Conservation (phyloP, 179 eudicot species). For the Silene coronaria region DNA sequence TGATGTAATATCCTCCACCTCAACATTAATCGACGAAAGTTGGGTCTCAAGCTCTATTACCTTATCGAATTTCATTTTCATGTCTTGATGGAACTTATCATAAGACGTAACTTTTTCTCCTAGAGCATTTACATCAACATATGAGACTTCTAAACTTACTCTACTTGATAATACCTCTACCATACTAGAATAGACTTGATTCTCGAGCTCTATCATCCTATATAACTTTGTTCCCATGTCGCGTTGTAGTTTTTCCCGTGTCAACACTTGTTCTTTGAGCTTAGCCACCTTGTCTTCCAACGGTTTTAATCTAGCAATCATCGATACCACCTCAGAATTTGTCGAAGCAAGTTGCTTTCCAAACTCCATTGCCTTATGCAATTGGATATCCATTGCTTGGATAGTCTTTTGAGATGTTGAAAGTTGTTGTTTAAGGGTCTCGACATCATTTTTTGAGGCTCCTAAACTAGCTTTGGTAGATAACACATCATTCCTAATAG, state of each 20-base stretch:
- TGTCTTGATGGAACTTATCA: background rate
- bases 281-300: background rate
- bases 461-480: constrained; percentile 2
- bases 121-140: background rate
- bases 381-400: background rate
- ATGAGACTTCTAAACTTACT: background rate
- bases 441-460: constrained; percentile 3
- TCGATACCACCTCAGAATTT: background rate
- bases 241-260: background rate
- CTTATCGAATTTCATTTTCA: background rate
- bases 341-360: background rate
- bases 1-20: background rate
- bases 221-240: constrained; percentile 7
- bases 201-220: constrained; percentile 6
- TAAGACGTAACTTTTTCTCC: background rate
- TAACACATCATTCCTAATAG: background rate
- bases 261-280: background rate
- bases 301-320: background rate
- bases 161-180: background rate
- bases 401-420: constrained; percentile 5
- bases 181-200: background rate
- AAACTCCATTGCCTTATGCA: background rate
- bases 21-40: background rate
- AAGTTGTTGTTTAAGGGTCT: constrained; percentile 11
- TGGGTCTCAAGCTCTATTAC: constrained; percentile 6